A percentile compares a stretch with the other conserved stretches of the same genome.
These are phyloP conservation scores for Volvox reticuliferus DNA, from an alignment of 139 green algal species.

Conservation along the genomic window DNA sequence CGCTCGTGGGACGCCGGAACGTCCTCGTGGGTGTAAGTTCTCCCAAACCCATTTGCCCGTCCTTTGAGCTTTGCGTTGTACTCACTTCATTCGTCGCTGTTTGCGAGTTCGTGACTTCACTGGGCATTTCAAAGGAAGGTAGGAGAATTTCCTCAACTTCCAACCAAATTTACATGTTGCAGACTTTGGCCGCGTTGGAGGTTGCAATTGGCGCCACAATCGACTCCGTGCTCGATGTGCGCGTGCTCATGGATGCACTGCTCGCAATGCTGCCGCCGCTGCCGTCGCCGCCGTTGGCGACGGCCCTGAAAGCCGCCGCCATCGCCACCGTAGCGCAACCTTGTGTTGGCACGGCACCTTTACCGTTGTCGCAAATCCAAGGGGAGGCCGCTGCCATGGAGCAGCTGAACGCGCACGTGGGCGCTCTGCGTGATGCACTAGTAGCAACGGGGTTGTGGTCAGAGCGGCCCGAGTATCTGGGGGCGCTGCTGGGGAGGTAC, in stretches of 20 bases:
- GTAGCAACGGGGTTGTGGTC: background rate
- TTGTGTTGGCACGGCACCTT: background rate
- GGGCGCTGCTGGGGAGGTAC: slow-evolving; percentile 17
- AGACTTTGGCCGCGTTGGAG: background rate
- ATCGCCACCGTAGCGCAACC: background rate
- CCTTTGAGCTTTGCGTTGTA: no score
- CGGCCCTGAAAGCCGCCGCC: background rate
- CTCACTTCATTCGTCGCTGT: no score
- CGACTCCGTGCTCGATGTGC: background rate
- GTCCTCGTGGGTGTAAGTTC: no score
- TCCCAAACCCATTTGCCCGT: no score
- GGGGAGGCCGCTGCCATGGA: background rate
- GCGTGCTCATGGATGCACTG: background rate
- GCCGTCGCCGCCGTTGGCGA: background rate
- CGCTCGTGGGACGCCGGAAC: no score
- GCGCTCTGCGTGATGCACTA: background rate
- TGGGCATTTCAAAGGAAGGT: no score
- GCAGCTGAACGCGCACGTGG: slow-evolving; percentile 4
- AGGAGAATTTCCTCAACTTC: no score
- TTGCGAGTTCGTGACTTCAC: no score
- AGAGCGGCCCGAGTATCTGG: slow-evolving; percentile 15
- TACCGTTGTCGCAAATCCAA: background rate
- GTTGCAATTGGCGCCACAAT: background rate
- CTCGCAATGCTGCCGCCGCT: background rate
- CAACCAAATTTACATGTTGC: background rate